Base-by-base conservation (phyloP, 2,329 filamentous ascomycete genomes). In the Fusarium verrucosum region DNA sequence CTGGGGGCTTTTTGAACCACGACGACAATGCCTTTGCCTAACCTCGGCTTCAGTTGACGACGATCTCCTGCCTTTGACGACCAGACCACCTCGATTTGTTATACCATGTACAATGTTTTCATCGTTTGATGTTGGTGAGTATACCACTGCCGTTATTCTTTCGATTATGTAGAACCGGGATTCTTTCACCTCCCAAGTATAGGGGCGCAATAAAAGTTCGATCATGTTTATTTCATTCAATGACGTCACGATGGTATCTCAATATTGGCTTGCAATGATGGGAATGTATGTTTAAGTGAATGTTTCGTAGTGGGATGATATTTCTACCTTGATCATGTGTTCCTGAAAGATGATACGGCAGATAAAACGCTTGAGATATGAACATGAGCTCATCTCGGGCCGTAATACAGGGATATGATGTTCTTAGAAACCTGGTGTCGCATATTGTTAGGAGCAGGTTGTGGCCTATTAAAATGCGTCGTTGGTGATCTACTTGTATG, bases 1-100 rank as follows among this genome's bases (percentile, higher is more conserved):
- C 75, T 73, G 76, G 76, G 76, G 75, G 75, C 73, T 77, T 73
- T 63, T 67, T 54, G 46, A 66, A 70, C 66, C 50, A 54, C 56
- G 43, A 62, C 56, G 61, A 45, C 49, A 44, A 65, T 60, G 56
- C 50, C 63, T 65, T 55, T 49, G 50, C 54, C 64, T 50, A 43
- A 52, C 56, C 51, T 63, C 46, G 50, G 50, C 50, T 60, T 55
- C 55, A 57, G 47, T 52, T 67, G 63, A 60, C 47, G 46, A 66
- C 44, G 53, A 66, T 50, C 45, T 52, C 46, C 46, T 52, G 59
- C 46, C 58, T 61, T 38, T 61, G 36, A 66, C 36, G 46, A 64
- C 46, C 35, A 62, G 32, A 62, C 53, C 47, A 50, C 45, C 26
- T 55, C 58, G 50, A 66, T 57, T 57, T 54, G 20, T 58, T 61